Evolutionary conservation across 1,284 basidiomycete species (phyloP).

Genomic region (Cystobasidium sp.): DNA sequence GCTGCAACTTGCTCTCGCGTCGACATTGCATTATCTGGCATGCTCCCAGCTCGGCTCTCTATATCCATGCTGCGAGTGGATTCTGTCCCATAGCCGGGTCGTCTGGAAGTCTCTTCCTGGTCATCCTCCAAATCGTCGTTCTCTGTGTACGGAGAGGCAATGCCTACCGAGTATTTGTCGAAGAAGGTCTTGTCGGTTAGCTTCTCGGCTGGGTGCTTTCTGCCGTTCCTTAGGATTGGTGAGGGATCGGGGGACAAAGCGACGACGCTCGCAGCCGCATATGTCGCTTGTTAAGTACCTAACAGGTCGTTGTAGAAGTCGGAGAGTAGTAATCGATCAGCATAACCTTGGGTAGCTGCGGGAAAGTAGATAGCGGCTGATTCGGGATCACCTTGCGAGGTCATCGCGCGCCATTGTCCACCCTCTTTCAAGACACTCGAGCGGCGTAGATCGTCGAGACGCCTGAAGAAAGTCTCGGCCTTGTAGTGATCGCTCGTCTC

Average conservation of each 20-base stretch:
- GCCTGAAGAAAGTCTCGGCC: slow-evolving; percentile 8
- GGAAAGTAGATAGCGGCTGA: background rate
- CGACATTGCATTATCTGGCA: background rate
- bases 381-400: background rate
- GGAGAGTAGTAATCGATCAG: slow-evolving; percentile 6
- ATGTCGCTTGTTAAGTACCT: background rate
- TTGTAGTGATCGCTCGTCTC: slow-evolving; percentile 1
- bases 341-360: slow-evolving; percentile 8
- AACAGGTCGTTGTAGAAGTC: slow-evolving; percentile 11
- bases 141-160: background rate
- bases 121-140: background rate
- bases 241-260: slow-evolving; percentile 4
- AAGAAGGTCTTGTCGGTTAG: background rate
- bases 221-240: slow-evolving; percentile 4
- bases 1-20: slow-evolving; percentile 5
- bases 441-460: slow-evolving; percentile 7
- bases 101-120: background rate
- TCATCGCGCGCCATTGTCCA: slow-evolving; percentile 2
- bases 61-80: slow-evolving; percentile 20
- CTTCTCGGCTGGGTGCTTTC: slow-evolving; percentile 1
- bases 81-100: background rate
- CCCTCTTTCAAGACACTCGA: background rate
- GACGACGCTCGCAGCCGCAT: slow-evolving; percentile 11
- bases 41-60: slow-evolving; percentile 1
- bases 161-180: slow-evolving; percentile 5